A percentile compares a stretch with the other conserved stretches of the same genome.
Conservation (phyloP, 1,284 basidiomycete genomes). For the Xanthoconium separans region DNA sequence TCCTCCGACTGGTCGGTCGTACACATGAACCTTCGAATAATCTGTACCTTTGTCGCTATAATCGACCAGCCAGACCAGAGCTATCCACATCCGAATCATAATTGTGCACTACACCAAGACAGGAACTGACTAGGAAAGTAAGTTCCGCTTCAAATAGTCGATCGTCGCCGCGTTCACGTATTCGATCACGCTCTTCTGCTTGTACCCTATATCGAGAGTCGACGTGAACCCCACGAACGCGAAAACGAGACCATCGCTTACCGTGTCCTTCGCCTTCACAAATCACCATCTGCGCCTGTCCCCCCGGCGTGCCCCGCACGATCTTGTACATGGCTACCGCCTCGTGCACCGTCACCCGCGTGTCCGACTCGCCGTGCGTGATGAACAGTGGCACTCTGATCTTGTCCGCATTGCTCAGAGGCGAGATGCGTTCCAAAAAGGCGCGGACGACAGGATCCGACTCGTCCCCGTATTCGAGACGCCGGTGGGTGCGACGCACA, state of each 20-base stretch:
- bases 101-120: background rate
- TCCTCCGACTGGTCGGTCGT: background rate
- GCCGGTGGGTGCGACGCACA: constrained; percentile 32
- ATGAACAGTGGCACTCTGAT: constrained; percentile 36
- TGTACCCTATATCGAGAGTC: constrained; percentile 32
- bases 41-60: background rate
- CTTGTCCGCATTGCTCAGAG: constrained; percentile 35
- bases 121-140: constrained; percentile 21
- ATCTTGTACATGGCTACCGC: constrained; percentile 30
- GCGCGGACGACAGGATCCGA: constrained; percentile 31
- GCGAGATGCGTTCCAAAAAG: constrained; percentile 38
- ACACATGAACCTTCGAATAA: background rate
- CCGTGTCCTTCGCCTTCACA: constrained; percentile 43
- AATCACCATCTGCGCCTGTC: constrained; percentile 33
- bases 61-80: background rate
- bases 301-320: constrained; percentile 16
- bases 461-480: constrained; percentile 39
- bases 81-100: background rate
- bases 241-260: constrained; percentile 15
- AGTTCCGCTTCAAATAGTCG: constrained; percentile 33
- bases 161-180: constrained; percentile 38
- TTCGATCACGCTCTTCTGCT: constrained; percentile 41
- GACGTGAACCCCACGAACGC: background rate
- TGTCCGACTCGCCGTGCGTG: constrained; percentile 40
- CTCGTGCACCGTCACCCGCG: constrained; percentile 36